These are phyloP conservation scores for Chloranthus sessilifolius DNA, from an alignment of 164 flowering plant species.

Conservation along the genomic window DNA sequence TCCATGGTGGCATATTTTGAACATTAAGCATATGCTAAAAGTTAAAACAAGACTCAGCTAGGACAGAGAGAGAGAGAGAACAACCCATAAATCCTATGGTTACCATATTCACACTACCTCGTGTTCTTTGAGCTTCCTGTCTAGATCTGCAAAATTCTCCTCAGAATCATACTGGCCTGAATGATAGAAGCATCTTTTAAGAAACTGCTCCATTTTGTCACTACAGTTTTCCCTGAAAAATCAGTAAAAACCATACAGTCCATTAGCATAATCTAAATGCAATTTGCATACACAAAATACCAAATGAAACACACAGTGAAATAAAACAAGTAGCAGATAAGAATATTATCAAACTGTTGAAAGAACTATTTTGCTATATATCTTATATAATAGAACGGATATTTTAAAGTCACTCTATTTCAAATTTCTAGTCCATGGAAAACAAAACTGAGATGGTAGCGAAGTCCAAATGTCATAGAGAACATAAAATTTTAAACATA, in stretches of 20 bases:
- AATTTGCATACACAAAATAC: neutral
- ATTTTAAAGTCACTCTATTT: too few relatives aligned
- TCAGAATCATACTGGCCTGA: constrained; percentile 85
- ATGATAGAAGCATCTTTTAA: constrained; percentile 86
- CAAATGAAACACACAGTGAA: neutral
- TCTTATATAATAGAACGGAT: too few relatives aligned
- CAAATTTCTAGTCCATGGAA: too few relatives aligned
- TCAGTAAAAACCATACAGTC: neutral
- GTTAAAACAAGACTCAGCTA: too few relatives aligned
- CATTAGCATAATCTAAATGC: too few relatives aligned
- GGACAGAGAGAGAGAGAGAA: too few relatives aligned
- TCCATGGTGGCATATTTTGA: too few relatives aligned
- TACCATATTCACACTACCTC: constrained; percentile 47
- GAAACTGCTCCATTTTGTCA: constrained; percentile 89
- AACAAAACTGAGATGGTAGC: too few relatives aligned
- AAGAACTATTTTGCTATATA: neutral
- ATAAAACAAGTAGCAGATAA: neutral
- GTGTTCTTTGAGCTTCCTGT: constrained; percentile 72
- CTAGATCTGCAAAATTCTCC: constrained; percentile 62
- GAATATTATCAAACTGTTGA: neutral
- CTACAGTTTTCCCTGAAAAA: constrained; percentile 70
- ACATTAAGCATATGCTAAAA: too few relatives aligned
- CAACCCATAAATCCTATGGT: too few relatives aligned
- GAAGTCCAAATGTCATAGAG: too few relatives aligned
- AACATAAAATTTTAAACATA: too few relatives aligned